Conservation (phyloP, 805 yeast genomes). For the Danielia oregonensis region DNA sequence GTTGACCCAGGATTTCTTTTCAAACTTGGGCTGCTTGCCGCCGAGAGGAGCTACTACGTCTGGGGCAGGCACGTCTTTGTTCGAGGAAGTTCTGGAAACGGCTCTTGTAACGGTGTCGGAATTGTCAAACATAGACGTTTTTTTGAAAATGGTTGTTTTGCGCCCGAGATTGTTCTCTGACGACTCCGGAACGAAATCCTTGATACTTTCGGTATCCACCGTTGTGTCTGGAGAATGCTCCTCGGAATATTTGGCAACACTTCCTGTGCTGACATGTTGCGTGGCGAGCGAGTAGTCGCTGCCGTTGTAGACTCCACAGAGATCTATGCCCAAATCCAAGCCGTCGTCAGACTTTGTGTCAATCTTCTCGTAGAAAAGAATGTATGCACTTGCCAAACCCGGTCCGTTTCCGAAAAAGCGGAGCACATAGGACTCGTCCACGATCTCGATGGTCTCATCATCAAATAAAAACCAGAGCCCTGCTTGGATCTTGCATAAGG, state of each 20-base stretch:
- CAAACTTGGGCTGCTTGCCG: constrained; percentile 9
- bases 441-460: constrained; percentile 90
- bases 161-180: constrained; percentile 5
- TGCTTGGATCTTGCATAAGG: constrained; percentile 71
- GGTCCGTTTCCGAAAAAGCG: constrained; percentile 86
- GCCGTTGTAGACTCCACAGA: constrained; percentile 73
- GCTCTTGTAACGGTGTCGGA: constrained; percentile 7
- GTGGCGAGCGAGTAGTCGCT: constrained; percentile 23
- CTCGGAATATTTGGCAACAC: constrained; percentile 5
- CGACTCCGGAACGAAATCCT: neutral
- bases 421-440: constrained; percentile 77
- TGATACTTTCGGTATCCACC: constrained; percentile 1
- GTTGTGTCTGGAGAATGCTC: constrained; percentile 5
- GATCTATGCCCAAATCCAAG: constrained; percentile 49
- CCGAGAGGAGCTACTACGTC: neutral
- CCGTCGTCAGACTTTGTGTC: constrained; percentile 39
- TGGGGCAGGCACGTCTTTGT: constrained; percentile 1
- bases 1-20: constrained; percentile 41
- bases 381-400: constrained; percentile 88
- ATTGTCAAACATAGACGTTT: constrained; percentile 27
- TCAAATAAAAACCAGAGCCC: constrained; percentile 92
- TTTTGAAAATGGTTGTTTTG: constrained; percentile 24
- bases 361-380: constrained; percentile 64
- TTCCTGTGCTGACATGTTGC: constrained; percentile 5
- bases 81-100: constrained; percentile 11